phyloP scores from a whole-genome alignment of 805 yeast species.

The Cyberlindnera americana region DNA sequence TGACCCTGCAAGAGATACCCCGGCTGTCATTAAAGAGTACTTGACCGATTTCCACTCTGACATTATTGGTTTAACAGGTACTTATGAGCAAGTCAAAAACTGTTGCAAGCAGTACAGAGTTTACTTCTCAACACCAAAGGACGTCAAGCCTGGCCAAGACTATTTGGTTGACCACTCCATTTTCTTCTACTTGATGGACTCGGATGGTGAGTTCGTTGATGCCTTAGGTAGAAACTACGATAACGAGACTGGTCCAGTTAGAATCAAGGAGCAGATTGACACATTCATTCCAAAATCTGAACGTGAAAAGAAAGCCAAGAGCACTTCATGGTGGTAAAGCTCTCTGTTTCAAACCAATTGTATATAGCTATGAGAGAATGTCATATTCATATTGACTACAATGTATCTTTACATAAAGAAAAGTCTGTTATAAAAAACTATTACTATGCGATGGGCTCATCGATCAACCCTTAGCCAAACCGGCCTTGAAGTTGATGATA shows the following conservation, averaged over 20 bases:
- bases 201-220: constrained; percentile 95
- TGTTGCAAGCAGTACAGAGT: constrained; percentile 90
- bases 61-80: constrained; percentile 88
- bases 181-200: constrained; percentile 95
- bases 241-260: constrained; percentile 70
- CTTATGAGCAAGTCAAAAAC: constrained; percentile 77
- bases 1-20: constrained; percentile 93
- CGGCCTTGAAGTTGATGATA: constrained; percentile 87
- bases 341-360: no score
- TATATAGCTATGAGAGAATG: no score
- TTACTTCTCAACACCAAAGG: constrained; percentile 94
- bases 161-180: constrained; percentile 96
- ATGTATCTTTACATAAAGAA: no score
- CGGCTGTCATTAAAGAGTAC: constrained; percentile 79
- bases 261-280: constrained; percentile 70
- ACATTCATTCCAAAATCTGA: constrained; percentile 71
- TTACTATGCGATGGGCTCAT: background rate
- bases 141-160: constrained; percentile 93
- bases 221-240: constrained; percentile 91
- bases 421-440: no score
- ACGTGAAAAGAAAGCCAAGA: constrained; percentile 59
- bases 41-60: constrained; percentile 85
- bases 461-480: constrained; percentile 64
- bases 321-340: constrained; percentile 38
- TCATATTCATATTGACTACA: no score